Evolutionary conservation across 495 filamentous ascomycete species (phyloP), one percentile per base, ranked within the genome.

Genomic region (Aspergillus conjunctus): DNA sequence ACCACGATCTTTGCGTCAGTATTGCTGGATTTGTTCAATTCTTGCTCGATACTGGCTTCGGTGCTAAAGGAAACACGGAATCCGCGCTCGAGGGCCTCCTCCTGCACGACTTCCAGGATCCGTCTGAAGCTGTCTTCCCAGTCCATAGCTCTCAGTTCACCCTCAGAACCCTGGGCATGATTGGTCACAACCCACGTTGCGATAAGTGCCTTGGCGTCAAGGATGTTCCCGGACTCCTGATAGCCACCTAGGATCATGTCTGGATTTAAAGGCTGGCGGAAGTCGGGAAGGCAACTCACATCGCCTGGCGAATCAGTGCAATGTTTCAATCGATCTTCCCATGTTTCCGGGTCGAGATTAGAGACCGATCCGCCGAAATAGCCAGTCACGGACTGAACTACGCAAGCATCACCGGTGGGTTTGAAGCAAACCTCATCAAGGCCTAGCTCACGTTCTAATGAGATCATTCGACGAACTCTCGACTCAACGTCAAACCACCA

Each of bases 161-260:
- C 87, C 21, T 78, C 67, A 3, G 87, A 88, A 10, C 85, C 90
- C 70, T 93, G 90, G 0, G 81, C 80, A 73, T 88, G 81, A 59
- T 98, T 98, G 61, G 89, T 93, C 33, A 98, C 83, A n/a, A 98
- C 94, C 95, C 95, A 98, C 1, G 94, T 97, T 7, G 88, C 84
- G 14, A 97, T 87, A 65, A 97, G 81, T 3, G 95, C 93, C 51
- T 83, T 72, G 8, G 93, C 83, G 43, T 92, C 85, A 0, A 89
- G 76, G n/a, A 91, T 80, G 65, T 90, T 81, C 7, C 79, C 84
- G 4, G 81, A 82, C 11, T 85, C 73, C 51, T 88, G 77, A 67
- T 87, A 92, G 2, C 92, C 92, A 10, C 94, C 93, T 39, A 98
- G 78, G 20, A 98, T 84, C 79, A 96, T 86, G 58, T 90, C 87